phyloP scores from a whole-genome alignment of 192 early-diverging fungal genomes.

The Coemansia sp. region DNA sequence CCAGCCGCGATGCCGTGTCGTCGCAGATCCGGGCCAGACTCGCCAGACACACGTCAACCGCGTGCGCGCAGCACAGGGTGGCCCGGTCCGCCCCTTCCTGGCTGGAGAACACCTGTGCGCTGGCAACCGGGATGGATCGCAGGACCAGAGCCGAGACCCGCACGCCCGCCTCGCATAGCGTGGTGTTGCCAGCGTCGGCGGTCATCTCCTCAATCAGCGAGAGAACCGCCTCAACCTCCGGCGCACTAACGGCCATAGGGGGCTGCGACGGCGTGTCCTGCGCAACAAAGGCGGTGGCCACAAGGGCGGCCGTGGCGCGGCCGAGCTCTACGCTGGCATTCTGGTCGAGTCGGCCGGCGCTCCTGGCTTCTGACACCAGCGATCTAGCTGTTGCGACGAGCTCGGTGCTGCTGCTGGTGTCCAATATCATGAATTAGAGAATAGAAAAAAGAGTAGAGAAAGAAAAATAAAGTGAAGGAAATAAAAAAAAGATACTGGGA shows the following conservation, averaged over 20 bases:
- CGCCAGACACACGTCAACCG: constrained; percentile 28
- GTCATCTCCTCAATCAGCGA: constrained; percentile 19
- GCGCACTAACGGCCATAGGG: background rate
- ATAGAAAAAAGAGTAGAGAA: background rate
- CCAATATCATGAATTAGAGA: background rate
- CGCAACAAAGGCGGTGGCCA: constrained; percentile 10
- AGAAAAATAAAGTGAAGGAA: background rate
- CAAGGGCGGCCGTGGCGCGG: constrained; percentile 7
- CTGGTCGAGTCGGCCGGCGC: background rate
- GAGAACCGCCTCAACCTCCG: constrained; percentile 11
- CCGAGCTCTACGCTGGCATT: constrained; percentile 15
- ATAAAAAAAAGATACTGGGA: background rate
- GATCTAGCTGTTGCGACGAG: constrained; percentile 8
- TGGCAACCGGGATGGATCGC: constrained; percentile 13
- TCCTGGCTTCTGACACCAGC: constrained; percentile 13
- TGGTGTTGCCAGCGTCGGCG: background rate
- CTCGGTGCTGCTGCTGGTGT: background rate
- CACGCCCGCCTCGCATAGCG: constrained; percentile 26
- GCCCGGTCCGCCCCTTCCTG: constrained; percentile 12
- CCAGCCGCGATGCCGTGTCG: constrained; percentile 12
- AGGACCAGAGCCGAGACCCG: constrained; percentile 12
- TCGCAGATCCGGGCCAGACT: constrained; percentile 17
- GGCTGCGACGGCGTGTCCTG: background rate
- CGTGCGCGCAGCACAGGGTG: constrained; percentile 18
- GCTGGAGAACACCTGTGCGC: constrained; percentile 22